Evolutionary conservation across 2,329 filamentous ascomycete genomes (phyloP), one percentile per base, ranked within the genome.

Genomic region (Colletotrichum navitas): DNA sequence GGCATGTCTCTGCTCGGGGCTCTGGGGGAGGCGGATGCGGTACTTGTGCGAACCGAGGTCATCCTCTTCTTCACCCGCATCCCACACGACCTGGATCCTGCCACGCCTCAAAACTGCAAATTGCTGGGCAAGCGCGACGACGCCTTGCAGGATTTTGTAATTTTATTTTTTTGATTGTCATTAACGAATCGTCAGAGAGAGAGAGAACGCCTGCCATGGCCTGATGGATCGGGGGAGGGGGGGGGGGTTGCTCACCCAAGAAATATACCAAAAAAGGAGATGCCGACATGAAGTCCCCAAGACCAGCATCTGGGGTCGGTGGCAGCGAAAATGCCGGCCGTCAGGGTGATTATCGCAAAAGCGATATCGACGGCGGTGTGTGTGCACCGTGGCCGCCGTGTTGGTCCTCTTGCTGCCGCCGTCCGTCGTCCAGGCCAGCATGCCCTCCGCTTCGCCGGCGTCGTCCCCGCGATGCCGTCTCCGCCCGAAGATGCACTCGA

Each of bases 1-100:
- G 34, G 54, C 41, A 34, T 62, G 55, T 16, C 61, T 58, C 61
- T 64, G 34, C 32, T 72, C 70, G 3, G 70, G 70, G 14, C 34
- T 58, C 55, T 70, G 54, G 6, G 70, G 70, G 39, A 72, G 34
- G 2, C 51, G 66, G 16, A 72, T 71, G n/a, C 70, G 66, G 56
- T 72, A 72, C 49, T 71, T 72, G 45, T 58, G 65, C 26, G 63
- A 71, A 4, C 45, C 68, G 14, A 64, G 14, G 7, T 61, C 70
- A 2, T 64, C 66, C 29, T 66, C 66, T n/a, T 66, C 66, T 1
- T 72, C 41, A 6, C 41, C 66, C 7, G 64, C 51, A 14, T 70
- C 66, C 29, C 58, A 55, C 8, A 51, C 29, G 47, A 71, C 36
- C 11, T 51, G 66, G 21, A 72, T 55, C 49, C 49, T 72, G 60